These are phyloP conservation scores for Spinacia oleracea DNA, from an alignment of 179 eudicot genomes.

Conservation along the genomic window DNA sequence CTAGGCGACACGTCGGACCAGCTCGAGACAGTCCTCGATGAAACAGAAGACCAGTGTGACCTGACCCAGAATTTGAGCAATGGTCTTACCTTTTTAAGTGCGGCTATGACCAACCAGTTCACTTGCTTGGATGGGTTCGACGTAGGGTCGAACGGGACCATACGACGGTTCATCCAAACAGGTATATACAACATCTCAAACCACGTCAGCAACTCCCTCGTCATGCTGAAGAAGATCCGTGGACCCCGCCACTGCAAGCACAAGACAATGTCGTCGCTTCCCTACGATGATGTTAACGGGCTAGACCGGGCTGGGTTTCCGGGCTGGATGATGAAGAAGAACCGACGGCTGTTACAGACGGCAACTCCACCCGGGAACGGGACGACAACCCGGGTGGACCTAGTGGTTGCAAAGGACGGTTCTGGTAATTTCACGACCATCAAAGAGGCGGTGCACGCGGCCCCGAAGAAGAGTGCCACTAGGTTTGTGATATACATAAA, in stretches of 20 bases:
- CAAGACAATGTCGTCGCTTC: not conserved
- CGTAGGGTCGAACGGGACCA: slow-evolving; percentile 34
- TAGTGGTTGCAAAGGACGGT: slow-evolving; percentile 85
- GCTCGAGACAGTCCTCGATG: slow-evolving; percentile 44
- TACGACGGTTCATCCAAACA: slow-evolving; percentile 39
- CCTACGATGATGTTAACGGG: slow-evolving; percentile 31
- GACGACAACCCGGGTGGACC: slow-evolving; percentile 28
- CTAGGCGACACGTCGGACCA: slow-evolving; percentile 47
- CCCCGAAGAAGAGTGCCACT: slow-evolving; percentile 25
- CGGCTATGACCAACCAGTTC: slow-evolving; percentile 76
- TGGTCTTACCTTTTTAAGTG: slow-evolving; percentile 58
- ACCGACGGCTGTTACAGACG: slow-evolving; percentile 48
- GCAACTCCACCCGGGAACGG: slow-evolving; percentile 17
- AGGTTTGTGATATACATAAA: slow-evolving; percentile 39
- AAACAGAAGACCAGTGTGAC: slow-evolving; percentile 18
- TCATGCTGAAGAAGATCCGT: slow-evolving; percentile 52
- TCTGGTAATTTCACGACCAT: slow-evolving; percentile 39
- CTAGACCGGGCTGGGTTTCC: slow-evolving; percentile 43
- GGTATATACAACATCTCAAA: slow-evolving; percentile 45
- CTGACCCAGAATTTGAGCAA: slow-evolving; percentile 34
- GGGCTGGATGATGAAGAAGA: slow-evolving; percentile 50
- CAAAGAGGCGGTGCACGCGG: slow-evolving; percentile 34
- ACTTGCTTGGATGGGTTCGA: slow-evolving; percentile 86
- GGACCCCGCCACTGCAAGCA: slow-evolving; percentile 20
- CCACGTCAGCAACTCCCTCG: slow-evolving; percentile 78